These are phyloP conservation scores for Heliosperma pusillum DNA, from an alignment of 148 eudicot genomes.

Conservation along the genomic window DNA sequence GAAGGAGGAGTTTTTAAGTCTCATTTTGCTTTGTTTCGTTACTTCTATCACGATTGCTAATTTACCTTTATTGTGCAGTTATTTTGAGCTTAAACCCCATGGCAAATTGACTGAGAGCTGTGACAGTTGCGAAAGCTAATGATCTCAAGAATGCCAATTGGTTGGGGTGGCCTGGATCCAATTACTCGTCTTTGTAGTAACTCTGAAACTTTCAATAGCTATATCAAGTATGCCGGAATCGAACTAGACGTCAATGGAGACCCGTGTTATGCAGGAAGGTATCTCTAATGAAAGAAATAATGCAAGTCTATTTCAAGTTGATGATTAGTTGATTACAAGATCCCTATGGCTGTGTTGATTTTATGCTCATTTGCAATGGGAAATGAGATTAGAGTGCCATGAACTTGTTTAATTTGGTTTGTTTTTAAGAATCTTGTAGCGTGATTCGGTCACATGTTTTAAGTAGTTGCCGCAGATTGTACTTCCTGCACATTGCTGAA, in stretches of 20 bases:
- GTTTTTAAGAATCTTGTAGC: neutral
- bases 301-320: neutral
- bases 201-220: no score
- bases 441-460: neutral
- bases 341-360: no score
- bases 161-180: neutral
- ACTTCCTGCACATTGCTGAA: no score
- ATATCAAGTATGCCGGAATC: neutral
- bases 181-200: neutral
- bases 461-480: no score
- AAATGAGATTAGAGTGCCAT: neutral
- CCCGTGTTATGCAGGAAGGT: neutral
- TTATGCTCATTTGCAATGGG: no score
- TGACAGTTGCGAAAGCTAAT: constrained; percentile 75
- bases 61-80: constrained; percentile 51
- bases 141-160: constrained; percentile 56
- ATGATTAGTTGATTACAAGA: neutral
- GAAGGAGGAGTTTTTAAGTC: neutral
- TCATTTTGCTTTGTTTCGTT: neutral
- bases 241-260: neutral
- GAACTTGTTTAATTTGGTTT: no score
- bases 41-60: constrained; percentile 3
- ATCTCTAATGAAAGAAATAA: neutral
- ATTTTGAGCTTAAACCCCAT: constrained; percentile 95
- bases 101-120: constrained; percentile 63